These are phyloP conservation scores for Aethionema arabicum DNA, from an alignment of 345 rosid genomes.

Conservation along the genomic window DNA sequence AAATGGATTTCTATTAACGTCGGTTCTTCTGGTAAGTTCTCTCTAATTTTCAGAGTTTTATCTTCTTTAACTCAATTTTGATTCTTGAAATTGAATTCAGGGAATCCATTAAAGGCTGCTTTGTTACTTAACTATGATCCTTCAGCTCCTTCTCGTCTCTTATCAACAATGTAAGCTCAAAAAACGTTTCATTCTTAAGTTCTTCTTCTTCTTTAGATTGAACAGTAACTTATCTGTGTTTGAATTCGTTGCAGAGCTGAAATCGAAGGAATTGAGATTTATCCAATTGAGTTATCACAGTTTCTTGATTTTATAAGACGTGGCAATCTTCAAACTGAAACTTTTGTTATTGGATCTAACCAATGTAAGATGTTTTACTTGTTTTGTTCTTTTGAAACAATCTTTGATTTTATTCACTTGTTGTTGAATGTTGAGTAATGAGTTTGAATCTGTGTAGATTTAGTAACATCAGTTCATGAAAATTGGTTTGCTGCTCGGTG, in stretches of 20 bases:
- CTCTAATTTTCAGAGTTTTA: slow-evolving; percentile 2
- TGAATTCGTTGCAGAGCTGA: slow-evolving; percentile 51
- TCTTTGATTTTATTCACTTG: not conserved
- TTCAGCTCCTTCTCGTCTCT: slow-evolving; percentile 66
- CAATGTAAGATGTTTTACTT: slow-evolving; percentile 52
- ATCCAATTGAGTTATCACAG: slow-evolving; percentile 56
- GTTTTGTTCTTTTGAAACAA: not conserved
- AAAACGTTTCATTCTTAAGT: not conserved
- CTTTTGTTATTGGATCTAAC: slow-evolving; percentile 66
- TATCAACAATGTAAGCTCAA: slow-evolving; percentile 65
- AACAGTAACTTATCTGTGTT: not conserved
- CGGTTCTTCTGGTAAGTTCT: slow-evolving; percentile 53
- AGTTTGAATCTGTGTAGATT: slow-evolving; percentile 42
- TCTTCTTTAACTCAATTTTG: slow-evolving; percentile 6
- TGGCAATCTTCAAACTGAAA: slow-evolving; percentile 62
- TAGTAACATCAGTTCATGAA: slow-evolving; percentile 76
- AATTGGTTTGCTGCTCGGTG: slow-evolving; percentile 84
- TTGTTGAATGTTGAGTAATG: slow-evolving; percentile 13
- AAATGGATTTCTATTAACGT: slow-evolving; percentile 64
- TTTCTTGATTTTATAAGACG: slow-evolving; percentile 66
- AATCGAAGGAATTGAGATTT: slow-evolving; percentile 62
- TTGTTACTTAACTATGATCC: slow-evolving; percentile 78
- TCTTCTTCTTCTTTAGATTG: slow-evolving; percentile 20
- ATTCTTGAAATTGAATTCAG: slow-evolving; percentile 35
- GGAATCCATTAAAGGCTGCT: slow-evolving; percentile 72